Percentiles rank a stretch among this genome's conserved stretches.
phyloP scores from a whole-genome alignment of 1,139 yeast genomes.

The Debaryomyces sp. region DNA sequence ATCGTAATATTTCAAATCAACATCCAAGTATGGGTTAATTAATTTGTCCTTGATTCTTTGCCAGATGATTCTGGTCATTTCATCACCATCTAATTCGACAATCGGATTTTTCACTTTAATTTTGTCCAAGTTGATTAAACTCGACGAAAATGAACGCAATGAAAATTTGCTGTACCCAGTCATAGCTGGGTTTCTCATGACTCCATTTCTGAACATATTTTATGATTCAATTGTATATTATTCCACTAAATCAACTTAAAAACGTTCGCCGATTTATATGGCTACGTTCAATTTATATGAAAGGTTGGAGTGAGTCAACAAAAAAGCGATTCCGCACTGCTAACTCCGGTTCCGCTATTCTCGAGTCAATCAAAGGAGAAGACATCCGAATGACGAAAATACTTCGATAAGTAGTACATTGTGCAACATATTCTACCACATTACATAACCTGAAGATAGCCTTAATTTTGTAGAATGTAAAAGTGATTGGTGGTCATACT shows the following conservation, averaged over 20 bases:
- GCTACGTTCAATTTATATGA: background rate
- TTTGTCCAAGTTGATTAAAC: conserved; percentile 41
- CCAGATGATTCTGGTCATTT: conserved; percentile 88
- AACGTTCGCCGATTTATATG: background rate
- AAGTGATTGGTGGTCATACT: background rate
- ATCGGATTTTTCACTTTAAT: conserved; percentile 71
- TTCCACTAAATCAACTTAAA: background rate
- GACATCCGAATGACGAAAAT: background rate
- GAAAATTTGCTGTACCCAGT: conserved; percentile 4
- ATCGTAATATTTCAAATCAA: conserved; percentile 76
- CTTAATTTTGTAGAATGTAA: background rate
- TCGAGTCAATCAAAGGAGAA: background rate
- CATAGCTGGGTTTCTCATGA: background rate
- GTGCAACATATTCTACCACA: background rate
- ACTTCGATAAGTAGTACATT: background rate
- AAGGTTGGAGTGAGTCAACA: conserved; percentile 6
- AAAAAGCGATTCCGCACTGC: background rate
- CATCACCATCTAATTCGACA: conserved; percentile 86
- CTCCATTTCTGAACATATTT: conserved; percentile 3
- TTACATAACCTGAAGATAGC: background rate
- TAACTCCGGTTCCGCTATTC: conserved; percentile 3
- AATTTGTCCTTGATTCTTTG: conserved; percentile 69
- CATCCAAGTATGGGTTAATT: conserved; percentile 69
- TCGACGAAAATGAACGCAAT: conserved; percentile 26
- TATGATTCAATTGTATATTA: background rate